A percentile compares a stretch with the other conserved stretches of the same genome.
phyloP scores from a whole-genome alignment of 495 filamentous ascomycete genomes.

The Hypoxylon cercidicola region DNA sequence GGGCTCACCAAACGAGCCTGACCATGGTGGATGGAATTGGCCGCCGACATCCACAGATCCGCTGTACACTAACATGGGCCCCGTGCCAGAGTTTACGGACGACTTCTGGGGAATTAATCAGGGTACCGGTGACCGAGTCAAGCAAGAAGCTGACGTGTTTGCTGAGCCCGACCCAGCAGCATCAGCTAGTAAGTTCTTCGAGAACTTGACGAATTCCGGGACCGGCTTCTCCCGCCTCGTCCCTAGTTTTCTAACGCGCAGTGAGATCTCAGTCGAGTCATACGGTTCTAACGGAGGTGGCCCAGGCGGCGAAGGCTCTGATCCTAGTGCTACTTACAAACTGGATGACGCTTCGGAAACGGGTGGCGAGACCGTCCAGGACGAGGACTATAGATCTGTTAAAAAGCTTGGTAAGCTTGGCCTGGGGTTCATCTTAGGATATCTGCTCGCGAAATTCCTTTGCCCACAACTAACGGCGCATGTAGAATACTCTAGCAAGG shows the following conservation, averaged over 20 bases:
- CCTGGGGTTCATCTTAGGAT: background rate
- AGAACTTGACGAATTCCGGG: slow-evolving; percentile 18
- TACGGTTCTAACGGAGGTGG: slow-evolving; percentile 18
- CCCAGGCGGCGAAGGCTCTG: background rate
- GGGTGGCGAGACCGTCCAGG: background rate
- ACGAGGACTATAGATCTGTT: background rate
- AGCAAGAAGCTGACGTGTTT: slow-evolving; percentile 16
- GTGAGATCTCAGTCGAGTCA: slow-evolving; percentile 43
- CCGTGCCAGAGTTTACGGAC: slow-evolving; percentile 1
- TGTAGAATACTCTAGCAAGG: slow-evolving; percentile 29
- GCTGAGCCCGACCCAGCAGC: slow-evolving; percentile 37
- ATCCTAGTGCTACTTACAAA: slow-evolving; percentile 1
- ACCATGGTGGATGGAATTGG: background rate
- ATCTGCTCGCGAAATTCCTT: background rate
- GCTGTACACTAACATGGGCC: slow-evolving; percentile 1
- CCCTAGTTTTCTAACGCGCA: slow-evolving; percentile 27
- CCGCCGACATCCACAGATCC: slow-evolving; percentile 23
- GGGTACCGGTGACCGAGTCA: slow-evolving; percentile 5
- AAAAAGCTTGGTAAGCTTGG: slow-evolving; percentile 30
- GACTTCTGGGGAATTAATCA: slow-evolving; percentile 12
- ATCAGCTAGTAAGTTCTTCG: slow-evolving; percentile 39
- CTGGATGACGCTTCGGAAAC: slow-evolving; percentile 20
- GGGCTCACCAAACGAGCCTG: background rate
- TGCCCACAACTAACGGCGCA: slow-evolving; percentile 13
- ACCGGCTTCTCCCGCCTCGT: slow-evolving; percentile 9